Conservation (phyloP, 1,139 yeast species). For the Magnusiomyces ingens region DNA sequence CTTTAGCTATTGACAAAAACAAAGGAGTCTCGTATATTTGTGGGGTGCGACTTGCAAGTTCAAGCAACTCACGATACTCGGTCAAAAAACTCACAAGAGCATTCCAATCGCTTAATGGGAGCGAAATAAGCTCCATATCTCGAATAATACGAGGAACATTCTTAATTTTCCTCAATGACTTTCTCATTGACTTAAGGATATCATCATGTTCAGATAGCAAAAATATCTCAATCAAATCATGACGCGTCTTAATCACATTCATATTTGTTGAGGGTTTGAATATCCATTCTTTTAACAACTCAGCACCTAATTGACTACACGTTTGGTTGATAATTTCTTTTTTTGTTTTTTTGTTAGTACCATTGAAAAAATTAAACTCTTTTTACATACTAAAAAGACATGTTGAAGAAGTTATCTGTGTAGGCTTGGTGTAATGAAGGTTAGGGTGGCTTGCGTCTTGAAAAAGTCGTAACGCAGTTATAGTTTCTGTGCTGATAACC, state of each 20-base stretch:
- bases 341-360: background rate
- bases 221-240: constrained; percentile 27
- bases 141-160: constrained; percentile 27
- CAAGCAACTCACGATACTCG: constrained; percentile 8
- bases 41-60: constrained; percentile 13
- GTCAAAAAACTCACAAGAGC: constrained; percentile 23
- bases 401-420: constrained; percentile 12
- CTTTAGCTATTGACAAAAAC: background rate
- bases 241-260: constrained; percentile 28
- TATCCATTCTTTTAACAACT: constrained; percentile 33
- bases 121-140: constrained; percentile 29
- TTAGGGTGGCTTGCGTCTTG: constrained; percentile 21
- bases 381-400: constrained; percentile 19
- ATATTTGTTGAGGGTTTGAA: constrained; percentile 32
- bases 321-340: constrained; percentile 23
- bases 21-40: constrained; percentile 4
- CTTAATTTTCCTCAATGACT: constrained; percentile 26
- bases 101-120: constrained; percentile 28
- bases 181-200: constrained; percentile 18
- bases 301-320: constrained; percentile 30
- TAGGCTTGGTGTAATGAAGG: constrained; percentile 12
- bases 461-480: constrained; percentile 32
- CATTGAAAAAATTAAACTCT: background rate
- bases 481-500: constrained; percentile 35
- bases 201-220: constrained; percentile 20